These are phyloP conservation scores for Euphorbia corollata DNA, from an alignment of 441 rosid genomes.

Conservation along the genomic window DNA sequence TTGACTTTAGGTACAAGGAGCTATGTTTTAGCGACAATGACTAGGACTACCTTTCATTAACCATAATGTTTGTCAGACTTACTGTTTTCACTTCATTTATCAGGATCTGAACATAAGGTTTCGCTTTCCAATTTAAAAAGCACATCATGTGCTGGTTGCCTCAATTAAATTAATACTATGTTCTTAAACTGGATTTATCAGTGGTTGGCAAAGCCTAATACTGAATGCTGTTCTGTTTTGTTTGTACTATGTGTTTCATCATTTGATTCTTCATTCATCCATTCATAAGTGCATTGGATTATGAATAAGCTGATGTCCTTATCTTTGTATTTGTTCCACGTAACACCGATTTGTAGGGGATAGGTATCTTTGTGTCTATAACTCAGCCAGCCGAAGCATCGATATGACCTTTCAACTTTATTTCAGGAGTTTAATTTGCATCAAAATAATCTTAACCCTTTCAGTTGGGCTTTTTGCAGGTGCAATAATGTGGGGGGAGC, in stretches of 20 bases:
- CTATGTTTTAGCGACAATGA: conserved; percentile 26
- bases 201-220: not conserved
- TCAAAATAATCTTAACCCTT: too few relatives aligned
- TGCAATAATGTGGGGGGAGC: too few relatives aligned
- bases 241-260: not conserved
- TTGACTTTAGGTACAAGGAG: conserved; percentile 13
- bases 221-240: not conserved
- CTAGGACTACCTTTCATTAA: conserved; percentile 18
- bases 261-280: not conserved
- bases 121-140: conserved; percentile 13
- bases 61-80: conserved; percentile 24
- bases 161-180: conserved; percentile 11
- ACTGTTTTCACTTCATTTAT: conserved; percentile 13
- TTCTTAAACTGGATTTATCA: conserved; percentile 14
- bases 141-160: conserved; percentile 32
- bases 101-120: not conserved
- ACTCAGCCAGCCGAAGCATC: too few relatives aligned
- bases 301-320: not conserved
- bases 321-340: not conserved
- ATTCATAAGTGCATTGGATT: not conserved
- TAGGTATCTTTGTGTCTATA: too few relatives aligned
- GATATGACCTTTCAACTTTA: too few relatives aligned
- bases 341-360: not conserved
- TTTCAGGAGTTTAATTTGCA: too few relatives aligned
- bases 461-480: too few relatives aligned